Conservation (phyloP, 768 basidiomycete species). For the Suillus variegatus region DNA sequence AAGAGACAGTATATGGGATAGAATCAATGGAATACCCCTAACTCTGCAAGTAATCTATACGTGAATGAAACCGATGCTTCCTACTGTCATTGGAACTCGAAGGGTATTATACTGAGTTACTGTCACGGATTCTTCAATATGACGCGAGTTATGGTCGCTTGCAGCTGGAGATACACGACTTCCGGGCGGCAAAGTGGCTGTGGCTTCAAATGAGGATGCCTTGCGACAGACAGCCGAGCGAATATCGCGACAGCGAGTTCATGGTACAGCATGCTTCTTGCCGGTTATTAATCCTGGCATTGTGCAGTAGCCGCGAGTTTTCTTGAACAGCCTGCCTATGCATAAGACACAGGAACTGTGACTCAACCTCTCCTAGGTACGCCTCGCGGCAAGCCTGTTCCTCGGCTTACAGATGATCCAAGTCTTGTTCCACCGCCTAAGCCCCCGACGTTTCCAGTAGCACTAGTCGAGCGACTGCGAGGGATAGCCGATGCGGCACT, state of each 20-base stretch:
- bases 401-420: constrained; percentile 25
- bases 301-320: not conserved
- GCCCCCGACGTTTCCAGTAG: constrained; percentile 23
- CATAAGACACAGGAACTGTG: not conserved
- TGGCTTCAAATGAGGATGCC: not conserved
- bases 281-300: not conserved
- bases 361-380: constrained; percentile 24
- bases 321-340: not conserved
- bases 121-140: not conserved
- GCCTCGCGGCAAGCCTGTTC: constrained; percentile 27
- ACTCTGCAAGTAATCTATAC: not conserved
- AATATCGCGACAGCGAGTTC: not conserved
- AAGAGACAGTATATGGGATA: too few relatives aligned
- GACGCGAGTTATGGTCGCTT: not conserved
- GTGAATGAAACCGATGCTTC: not conserved
- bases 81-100: not conserved
- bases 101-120: too few relatives aligned
- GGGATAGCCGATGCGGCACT: constrained; percentile 15
- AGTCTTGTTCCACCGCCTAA: constrained; percentile 22
- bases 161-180: not conserved
- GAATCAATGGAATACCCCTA: not conserved
- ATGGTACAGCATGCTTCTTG: too few relatives aligned
- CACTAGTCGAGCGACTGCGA: constrained; percentile 29
- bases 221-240: not conserved
- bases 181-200: not conserved